Base-by-base conservation (phyloP, 805 yeast species). In the Candida coquimbonensis region DNA sequence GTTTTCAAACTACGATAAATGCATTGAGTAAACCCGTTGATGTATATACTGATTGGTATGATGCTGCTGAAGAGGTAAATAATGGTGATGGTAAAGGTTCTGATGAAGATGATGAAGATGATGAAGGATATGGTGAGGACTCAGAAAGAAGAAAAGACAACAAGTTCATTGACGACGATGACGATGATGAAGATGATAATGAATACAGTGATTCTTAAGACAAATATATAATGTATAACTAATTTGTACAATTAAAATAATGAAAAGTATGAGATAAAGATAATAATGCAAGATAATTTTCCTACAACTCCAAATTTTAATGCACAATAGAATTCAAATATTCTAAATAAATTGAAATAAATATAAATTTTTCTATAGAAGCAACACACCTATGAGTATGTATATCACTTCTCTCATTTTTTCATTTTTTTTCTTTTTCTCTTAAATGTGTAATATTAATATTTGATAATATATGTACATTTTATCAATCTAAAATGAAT, bases 1-100 rank as follows among this genome's bases (percentile, higher is more conserved):
- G 79, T 35, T 91, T 93, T 70, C 97, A 90, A 63, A 79, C 95
- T 5, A 80, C 89, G 40, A 87, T 90, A 54, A 87, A 87, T 63
- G 78, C 69, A 1, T 54, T 72, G 14, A 80, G 88, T 14, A 96
- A 87, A 47, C 96, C 99, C 0, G 89, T 91, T 37, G 99, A 91
- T 66, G 85, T 91, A 14, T 91, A 91, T 62, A 83, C 95, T 41
- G 98, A 91, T 63, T 91, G 99, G 99, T 88, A 88, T 44, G 99
- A 91, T 70, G 98, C 98, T 43, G 93, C 91, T 0, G 87, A 84
- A 53, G 87, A 83, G 39, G 75, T 70, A 19, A 70, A 71, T 49
- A 64, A 64, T 39, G 68, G 67, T 9, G 64, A 67, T 44, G 66
- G 59, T 44, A 67, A 29, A 9, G 31, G 8, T 21, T 21, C 61